A percentile compares a stretch with the other conserved stretches of the same genome.
Evolutionary conservation across 2,329 filamentous ascomycete species (phyloP).

Genomic region (Aurifilum marmelostoma): DNA sequence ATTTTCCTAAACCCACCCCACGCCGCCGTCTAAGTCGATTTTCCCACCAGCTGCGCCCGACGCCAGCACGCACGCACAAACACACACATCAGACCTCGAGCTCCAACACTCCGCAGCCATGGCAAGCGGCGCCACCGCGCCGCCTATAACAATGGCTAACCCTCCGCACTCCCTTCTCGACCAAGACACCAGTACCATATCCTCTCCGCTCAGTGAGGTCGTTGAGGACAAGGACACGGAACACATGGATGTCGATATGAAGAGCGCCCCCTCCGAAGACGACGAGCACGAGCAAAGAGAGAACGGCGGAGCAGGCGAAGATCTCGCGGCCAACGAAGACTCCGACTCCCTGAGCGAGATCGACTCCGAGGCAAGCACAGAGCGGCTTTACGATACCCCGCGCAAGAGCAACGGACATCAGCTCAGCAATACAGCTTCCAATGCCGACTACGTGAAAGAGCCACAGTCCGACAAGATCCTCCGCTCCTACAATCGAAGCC

Average conservation of each 20-base stretch:
- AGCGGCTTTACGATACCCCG: slow-evolving; percentile 89
- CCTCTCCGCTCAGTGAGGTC: slow-evolving; percentile 91
- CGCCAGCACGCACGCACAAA: slow-evolving; percentile 5
- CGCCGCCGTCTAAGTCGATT: not conserved
- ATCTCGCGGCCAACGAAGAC: slow-evolving; percentile 38
- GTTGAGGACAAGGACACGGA: slow-evolving; percentile 73
- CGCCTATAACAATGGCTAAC: slow-evolving; percentile 53
- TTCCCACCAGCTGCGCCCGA: slow-evolving; percentile 23
- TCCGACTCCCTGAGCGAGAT: slow-evolving; percentile 58
- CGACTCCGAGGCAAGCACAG: slow-evolving; percentile 88
- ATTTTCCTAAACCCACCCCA: not conserved
- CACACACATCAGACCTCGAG: not conserved
- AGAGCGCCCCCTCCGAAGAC: slow-evolving; percentile 28
- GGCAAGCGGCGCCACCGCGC: slow-evolving; percentile 54
- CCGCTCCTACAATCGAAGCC: slow-evolving; percentile 64
- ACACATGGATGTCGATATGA: slow-evolving; percentile 57
- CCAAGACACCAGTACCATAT: slow-evolving; percentile 68
- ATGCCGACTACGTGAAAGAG: slow-evolving; percentile 35
- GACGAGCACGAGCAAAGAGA: slow-evolving; percentile 35
- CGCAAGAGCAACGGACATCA: slow-evolving; percentile 48
- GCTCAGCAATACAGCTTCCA: slow-evolving; percentile 3
- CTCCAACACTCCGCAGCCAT: slow-evolving; percentile 40
- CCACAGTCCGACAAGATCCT: slow-evolving; percentile 55
- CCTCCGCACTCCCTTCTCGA: slow-evolving; percentile 53
- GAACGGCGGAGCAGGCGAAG: slow-evolving; percentile 29